Conservation (phyloP, 495 filamentous ascomycete species). For the Opeltia flavorubescens region DNA sequence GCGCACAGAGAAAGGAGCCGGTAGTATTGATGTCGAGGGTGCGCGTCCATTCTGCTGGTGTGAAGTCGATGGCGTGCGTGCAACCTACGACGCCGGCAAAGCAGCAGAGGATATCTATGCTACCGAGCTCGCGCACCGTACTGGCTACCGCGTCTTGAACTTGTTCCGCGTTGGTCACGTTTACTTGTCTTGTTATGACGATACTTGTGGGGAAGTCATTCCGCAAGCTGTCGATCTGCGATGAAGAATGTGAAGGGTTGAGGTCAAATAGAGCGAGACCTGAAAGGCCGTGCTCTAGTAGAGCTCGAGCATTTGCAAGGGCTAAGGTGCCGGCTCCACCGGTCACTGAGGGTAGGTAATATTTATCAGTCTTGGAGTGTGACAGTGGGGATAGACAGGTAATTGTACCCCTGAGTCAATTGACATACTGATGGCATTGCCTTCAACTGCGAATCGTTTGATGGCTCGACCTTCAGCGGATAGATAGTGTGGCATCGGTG, state of each 20-base stretch:
- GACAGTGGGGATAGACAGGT: not conserved
- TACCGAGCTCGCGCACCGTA: slow-evolving; percentile 28
- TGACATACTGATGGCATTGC: slow-evolving; percentile 40
- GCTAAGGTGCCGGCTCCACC: slow-evolving; percentile 58
- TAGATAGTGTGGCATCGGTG: slow-evolving; percentile 26
- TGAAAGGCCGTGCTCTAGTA: slow-evolving; percentile 57
- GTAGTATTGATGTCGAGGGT: slow-evolving; percentile 55
- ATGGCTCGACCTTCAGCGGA: slow-evolving; percentile 32
- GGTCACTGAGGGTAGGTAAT: slow-evolving; percentile 30
- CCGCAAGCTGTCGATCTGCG: slow-evolving; percentile 27
- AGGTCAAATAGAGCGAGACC: slow-evolving; percentile 51
- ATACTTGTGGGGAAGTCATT: slow-evolving; percentile 38
- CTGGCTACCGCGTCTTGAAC: slow-evolving; percentile 31
- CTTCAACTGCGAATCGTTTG: slow-evolving; percentile 44
- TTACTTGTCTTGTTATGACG: slow-evolving; percentile 33
- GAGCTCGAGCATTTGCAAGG: slow-evolving; percentile 39
- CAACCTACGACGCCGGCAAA: slow-evolving; percentile 58
- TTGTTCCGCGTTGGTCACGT: slow-evolving; percentile 43
- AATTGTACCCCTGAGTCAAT: slow-evolving; percentile 8
- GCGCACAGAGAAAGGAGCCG: slow-evolving; percentile 48
- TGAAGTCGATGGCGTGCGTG: slow-evolving; percentile 40
- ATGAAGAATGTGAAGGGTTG: slow-evolving; percentile 27
- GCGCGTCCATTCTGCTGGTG: slow-evolving; percentile 37
- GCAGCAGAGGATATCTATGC: slow-evolving; percentile 43
- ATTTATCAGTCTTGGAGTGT: not conserved